Evolutionary conservation across 768 basidiomycete genomes (phyloP).

Genomic region (Mycena epipterygia): DNA sequence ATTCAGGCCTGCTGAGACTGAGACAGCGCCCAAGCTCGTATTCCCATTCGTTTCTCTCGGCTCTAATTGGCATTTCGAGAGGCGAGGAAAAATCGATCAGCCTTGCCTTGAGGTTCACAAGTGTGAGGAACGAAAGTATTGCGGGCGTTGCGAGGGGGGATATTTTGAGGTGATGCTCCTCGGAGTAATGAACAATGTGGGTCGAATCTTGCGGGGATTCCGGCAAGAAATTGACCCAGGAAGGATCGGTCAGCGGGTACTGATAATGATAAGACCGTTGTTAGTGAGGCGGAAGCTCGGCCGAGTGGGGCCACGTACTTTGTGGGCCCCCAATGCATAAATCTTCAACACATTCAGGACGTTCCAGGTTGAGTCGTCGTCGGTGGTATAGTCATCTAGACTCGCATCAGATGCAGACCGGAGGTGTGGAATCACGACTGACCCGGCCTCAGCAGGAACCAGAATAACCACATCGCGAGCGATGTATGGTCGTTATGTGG

Average conservation of each 20-base stretch:
- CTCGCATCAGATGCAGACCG: conserved; percentile 5
- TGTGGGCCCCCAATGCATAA: conserved; percentile 78
- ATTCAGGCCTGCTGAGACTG: conserved; percentile 49
- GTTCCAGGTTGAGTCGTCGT: conserved; percentile 56
- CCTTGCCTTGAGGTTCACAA: conserved; percentile 56
- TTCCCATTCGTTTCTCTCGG: conserved; percentile 71
- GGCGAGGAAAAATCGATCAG: conserved; percentile 49
- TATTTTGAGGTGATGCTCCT: conserved; percentile 61
- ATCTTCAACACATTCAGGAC: conserved; percentile 68
- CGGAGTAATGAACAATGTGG: conserved; percentile 58
- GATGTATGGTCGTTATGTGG: conserved; percentile 63
- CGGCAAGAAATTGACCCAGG: conserved; percentile 72
- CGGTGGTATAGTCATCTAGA: conserved; percentile 63
- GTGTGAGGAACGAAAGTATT: conserved; percentile 76
- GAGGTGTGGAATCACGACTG: conserved; percentile 40
- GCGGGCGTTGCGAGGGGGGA: conserved; percentile 79
- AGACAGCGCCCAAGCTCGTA: conserved; percentile 77
- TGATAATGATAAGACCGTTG: conserved; percentile 52
- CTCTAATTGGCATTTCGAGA: conserved; percentile 44
- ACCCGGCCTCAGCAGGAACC: conserved; percentile 79
- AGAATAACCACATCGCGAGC: conserved; percentile 85
- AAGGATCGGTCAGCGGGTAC: conserved; percentile 71
- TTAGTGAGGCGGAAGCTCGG: conserved; percentile 18
- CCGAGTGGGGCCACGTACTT: conserved; percentile 44
- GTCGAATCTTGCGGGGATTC: conserved; percentile 40